phyloP scores from a whole-genome alignment of 768 basidiomycete genomes.

The Mycena chlorophos region DNA sequence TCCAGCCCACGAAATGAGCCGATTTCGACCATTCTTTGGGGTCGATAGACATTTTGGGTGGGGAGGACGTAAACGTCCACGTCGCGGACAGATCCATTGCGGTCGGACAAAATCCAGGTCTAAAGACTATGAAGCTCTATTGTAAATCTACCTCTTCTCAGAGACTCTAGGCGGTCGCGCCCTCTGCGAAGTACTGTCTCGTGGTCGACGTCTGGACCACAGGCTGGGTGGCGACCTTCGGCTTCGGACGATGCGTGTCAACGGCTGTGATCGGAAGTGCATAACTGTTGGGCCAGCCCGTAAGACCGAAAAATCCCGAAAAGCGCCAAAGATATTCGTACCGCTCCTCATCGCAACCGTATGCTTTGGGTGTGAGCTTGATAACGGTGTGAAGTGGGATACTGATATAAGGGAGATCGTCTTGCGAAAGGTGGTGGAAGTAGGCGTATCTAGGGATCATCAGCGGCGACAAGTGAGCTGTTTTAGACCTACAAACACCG shows the following conservation, averaged over 20 bases:
- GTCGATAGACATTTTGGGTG: neutral
- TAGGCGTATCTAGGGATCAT: conserved; percentile 90
- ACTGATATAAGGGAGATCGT: conserved; percentile 95
- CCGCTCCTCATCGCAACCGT: conserved; percentile 98
- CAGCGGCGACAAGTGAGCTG: neutral
- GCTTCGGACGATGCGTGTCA: conserved; percentile 83
- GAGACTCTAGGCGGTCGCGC: conserved; percentile 12
- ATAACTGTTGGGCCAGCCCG: conserved; percentile 51
- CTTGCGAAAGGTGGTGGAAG: conserved; percentile 90
- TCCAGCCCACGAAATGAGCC: conserved; percentile 2
- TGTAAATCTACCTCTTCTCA: conserved; percentile 1
- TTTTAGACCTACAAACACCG: conserved; percentile 64
- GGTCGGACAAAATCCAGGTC: neutral
- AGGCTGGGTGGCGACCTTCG: conserved; percentile 42
- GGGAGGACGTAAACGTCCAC: conserved; percentile 4
- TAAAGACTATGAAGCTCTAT: conserved; percentile 6
- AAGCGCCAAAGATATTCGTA: conserved; percentile 29
- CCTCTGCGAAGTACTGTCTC: conserved; percentile 46
- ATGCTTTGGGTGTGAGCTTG: conserved; percentile 96
- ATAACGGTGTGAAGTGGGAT: conserved; percentile 97
- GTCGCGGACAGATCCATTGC: conserved; percentile 15
- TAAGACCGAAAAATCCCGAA: neutral
- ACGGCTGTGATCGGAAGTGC: conserved; percentile 89
- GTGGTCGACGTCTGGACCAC: conserved; percentile 35
- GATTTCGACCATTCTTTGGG: conserved; percentile 13